Conservation (phyloP, 1,284 basidiomycete species). For the Porphyrellus sp. region DNA sequence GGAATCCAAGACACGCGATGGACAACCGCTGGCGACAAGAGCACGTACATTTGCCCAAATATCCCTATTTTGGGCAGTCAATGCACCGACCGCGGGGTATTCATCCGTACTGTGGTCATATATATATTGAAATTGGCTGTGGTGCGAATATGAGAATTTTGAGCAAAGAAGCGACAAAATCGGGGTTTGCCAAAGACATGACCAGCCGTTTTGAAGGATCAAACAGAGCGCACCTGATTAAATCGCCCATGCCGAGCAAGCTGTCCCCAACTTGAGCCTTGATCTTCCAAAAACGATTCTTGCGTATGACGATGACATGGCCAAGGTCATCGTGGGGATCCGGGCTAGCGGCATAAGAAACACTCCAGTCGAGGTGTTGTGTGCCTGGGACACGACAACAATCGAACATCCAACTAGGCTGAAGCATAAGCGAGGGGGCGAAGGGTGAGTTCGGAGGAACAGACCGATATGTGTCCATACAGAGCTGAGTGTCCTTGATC, state of each 20-base stretch:
- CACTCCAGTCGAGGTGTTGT: conserved; percentile 71
- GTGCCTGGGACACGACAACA: conserved; percentile 79
- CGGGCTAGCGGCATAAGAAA: conserved; percentile 63
- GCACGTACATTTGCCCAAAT: conserved; percentile 70
- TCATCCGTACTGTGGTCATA: conserved; percentile 61
- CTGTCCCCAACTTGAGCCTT: conserved; percentile 53
- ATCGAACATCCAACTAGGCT: conserved; percentile 85
- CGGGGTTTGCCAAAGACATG: conserved; percentile 4
- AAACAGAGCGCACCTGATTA: conserved; percentile 51
- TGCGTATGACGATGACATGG: conserved; percentile 76
- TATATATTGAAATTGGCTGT: conserved; percentile 73
- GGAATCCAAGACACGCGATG: not conserved
- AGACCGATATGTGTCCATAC: conserved; percentile 87
- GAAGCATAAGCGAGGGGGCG: not conserved
- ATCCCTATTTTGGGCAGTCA: conserved; percentile 79
- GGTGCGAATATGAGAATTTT: conserved; percentile 1
- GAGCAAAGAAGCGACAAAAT: not conserved
- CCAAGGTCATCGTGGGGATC: conserved; percentile 59
- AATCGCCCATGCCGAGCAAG: conserved; percentile 66
- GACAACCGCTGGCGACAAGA: not conserved
- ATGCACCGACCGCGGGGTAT: conserved; percentile 71
- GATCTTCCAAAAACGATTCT: conserved; percentile 77
- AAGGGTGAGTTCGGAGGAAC: conserved; percentile 7
- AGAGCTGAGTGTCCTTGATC: conserved; percentile 71
- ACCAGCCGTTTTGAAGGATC: not conserved